Percentiles rank a stretch among this genome's conserved stretches.
phyloP scores from a whole-genome alignment of 2,329 filamentous ascomycete species.

The Sporothrix pseudoabietina region DNA sequence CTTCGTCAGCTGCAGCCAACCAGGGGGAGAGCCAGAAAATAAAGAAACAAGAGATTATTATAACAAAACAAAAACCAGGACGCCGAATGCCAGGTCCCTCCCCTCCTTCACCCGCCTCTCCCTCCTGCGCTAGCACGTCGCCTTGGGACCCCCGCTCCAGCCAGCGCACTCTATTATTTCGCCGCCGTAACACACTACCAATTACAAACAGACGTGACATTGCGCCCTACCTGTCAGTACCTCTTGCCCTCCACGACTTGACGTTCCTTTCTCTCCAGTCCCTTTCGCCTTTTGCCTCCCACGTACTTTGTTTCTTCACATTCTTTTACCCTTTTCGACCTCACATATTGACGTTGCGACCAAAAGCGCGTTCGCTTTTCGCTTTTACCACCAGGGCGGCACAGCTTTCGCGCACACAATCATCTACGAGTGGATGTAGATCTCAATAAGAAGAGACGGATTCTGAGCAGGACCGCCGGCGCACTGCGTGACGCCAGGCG shows the following conservation, averaged over 20 bases:
- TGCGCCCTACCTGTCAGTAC: slow-evolving; percentile 12
- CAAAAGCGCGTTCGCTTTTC: neutral
- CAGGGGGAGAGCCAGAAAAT: slow-evolving; percentile 16
- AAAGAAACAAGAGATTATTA: slow-evolving; percentile 19
- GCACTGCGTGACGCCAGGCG: slow-evolving; percentile 31
- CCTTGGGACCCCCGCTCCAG: slow-evolving; percentile 14
- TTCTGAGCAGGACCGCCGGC: slow-evolving; percentile 26
- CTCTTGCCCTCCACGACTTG: neutral
- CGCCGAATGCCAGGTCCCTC: slow-evolving; percentile 13
- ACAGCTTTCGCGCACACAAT: slow-evolving; percentile 10
- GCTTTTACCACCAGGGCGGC: neutral
- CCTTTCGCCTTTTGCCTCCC: slow-evolving; percentile 18
- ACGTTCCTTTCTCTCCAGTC: neutral
- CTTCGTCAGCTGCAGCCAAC: slow-evolving; percentile 20
- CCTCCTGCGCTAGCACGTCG: slow-evolving; percentile 24
- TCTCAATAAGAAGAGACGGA: slow-evolving; percentile 23
- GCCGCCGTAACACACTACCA: neutral
- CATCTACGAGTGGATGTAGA: slow-evolving; percentile 30
- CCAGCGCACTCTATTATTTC: slow-evolving; percentile 16
- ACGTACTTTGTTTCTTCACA: neutral
- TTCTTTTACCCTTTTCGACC: neutral
- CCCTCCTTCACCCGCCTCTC: slow-evolving; percentile 13
- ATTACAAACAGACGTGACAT: slow-evolving; percentile 18
- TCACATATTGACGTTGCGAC: slow-evolving; percentile 1
- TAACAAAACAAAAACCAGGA: neutral